Base-by-base conservation (phyloP, 176 grass and related monocot genomes). In the Eragrostis nindensis region DNA sequence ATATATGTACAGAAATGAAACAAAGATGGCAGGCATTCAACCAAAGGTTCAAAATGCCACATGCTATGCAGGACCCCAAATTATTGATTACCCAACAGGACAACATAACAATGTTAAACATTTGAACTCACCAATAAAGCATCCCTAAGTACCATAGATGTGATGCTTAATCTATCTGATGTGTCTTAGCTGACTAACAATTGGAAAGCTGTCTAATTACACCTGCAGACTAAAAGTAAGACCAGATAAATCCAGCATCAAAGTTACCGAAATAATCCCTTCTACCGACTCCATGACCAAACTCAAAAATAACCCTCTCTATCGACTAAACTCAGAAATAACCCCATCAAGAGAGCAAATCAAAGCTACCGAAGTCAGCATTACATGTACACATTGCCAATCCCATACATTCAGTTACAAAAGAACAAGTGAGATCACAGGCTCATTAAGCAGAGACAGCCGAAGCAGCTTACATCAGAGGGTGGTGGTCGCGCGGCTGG, bases 391-490 rank as follows among this genome's bases (percentile, higher is more conserved):
- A 42, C 52, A 70, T 77, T 68, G 14, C 18, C 17, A 70, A 76
- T 39, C 10, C 3, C 26, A 76, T 27, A 29, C 38, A 57, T 75
- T 62, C 39, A 76, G 18, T 76, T 27, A 66, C 52, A 42, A 29
- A 77, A 63, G 38, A 73, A 29, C 16, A 71, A 11, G 17, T 70
- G 14, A 29, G 11, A 44, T 77, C 47, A 59, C 4, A 55, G 8
- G 27, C 9, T 68, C 70, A 49, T 74, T 74, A 48, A 59, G 38
- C 32, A 70, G 24, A 46, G 26, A 36, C 6, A 82, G 64, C 75
- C 55, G 43, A 75, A 50, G 74, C 62, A 39, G 71, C 88, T 95
- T 93, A 99, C 97, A 86, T 99, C 93, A 0, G 87, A 68, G 1
- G 93, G 89, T 8, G 93, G 80, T 12, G 80, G 70, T 55, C 85